Percentiles rank a stretch among this genome's conserved stretches.
These are phyloP conservation scores for Colletotrichum viniferum DNA, from an alignment of 2,329 filamentous ascomycete genomes.

Conservation along the genomic window DNA sequence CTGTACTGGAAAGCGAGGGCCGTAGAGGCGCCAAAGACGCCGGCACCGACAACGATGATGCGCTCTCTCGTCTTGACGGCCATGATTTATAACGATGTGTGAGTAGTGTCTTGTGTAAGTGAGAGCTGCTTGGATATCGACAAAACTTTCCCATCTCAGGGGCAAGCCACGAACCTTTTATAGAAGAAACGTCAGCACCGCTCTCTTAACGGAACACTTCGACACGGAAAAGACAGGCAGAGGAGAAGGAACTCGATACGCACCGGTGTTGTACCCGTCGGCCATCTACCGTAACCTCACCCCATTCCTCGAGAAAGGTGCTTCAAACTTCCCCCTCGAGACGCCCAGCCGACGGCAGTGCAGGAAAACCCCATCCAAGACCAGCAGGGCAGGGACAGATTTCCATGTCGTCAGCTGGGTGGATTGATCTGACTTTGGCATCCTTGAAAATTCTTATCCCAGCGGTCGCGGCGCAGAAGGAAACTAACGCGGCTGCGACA, in stretches of 20 bases:
- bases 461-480: background rate
- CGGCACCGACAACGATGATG: conserved; percentile 45
- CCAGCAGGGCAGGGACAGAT: background rate
- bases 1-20: conserved; percentile 34
- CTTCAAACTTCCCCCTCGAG: background rate
- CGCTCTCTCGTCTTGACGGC: background rate
- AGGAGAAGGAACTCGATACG: background rate
- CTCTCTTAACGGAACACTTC: background rate
- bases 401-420: background rate
- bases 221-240: background rate
- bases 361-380: background rate
- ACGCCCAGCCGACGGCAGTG: background rate
- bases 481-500: background rate
- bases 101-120: background rate
- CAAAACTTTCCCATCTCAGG: background rate
- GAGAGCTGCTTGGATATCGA: background rate
- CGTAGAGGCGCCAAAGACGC: conserved; percentile 49
- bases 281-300: background rate
- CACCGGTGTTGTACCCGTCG: background rate
- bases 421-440: background rate
- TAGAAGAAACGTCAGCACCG: background rate
- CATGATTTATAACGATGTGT: background rate
- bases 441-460: background rate
- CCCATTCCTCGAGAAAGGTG: background rate
- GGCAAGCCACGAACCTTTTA: background rate